These are phyloP conservation scores for Didymella glomerata DNA, from an alignment of 2,329 filamentous ascomycete species.

Conservation along the genomic window DNA sequence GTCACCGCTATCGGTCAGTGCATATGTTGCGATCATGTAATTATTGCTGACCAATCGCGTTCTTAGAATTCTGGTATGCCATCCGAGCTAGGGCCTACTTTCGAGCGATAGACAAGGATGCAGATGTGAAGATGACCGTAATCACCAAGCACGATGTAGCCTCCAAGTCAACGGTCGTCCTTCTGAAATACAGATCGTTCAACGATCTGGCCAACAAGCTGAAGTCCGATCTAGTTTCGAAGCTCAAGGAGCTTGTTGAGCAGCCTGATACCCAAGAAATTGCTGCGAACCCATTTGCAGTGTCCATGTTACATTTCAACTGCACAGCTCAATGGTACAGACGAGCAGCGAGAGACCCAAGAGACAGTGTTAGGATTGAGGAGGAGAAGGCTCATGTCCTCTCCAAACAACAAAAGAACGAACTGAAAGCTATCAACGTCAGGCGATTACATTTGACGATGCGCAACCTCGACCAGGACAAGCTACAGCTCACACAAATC, in stretches of 20 bases:
- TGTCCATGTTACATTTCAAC: constrained; percentile 18
- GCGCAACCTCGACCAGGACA: constrained; percentile 23
- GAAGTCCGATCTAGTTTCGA: constrained; percentile 9
- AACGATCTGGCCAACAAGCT: constrained; percentile 20
- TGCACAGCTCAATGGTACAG: constrained; percentile 21
- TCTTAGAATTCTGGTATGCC: constrained; percentile 20
- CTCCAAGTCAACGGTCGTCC: constrained; percentile 12
- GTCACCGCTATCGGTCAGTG: constrained; percentile 9
- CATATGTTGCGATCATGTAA: too few relatives aligned
- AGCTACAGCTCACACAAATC: constrained; percentile 20
- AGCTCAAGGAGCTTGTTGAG: not conserved
- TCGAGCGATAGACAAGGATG: constrained; percentile 18
- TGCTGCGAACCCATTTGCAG: constrained; percentile 14
- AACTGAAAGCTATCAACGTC: not conserved
- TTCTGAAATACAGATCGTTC: constrained; percentile 23
- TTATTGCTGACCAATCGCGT: not conserved
- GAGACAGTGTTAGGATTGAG: constrained; percentile 17
- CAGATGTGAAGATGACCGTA: constrained; percentile 19
- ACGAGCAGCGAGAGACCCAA: constrained; percentile 15
- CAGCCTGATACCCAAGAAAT: not conserved
- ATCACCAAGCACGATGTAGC: constrained; percentile 18
- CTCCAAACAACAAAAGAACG: not conserved
- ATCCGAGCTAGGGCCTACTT: constrained; percentile 21
- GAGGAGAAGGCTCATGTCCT: constrained; percentile 15
- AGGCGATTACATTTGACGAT: constrained; percentile 14